Conservation (phyloP, 2,329 filamentous ascomycete genomes). For the Coniochaeta sp. region DNA sequence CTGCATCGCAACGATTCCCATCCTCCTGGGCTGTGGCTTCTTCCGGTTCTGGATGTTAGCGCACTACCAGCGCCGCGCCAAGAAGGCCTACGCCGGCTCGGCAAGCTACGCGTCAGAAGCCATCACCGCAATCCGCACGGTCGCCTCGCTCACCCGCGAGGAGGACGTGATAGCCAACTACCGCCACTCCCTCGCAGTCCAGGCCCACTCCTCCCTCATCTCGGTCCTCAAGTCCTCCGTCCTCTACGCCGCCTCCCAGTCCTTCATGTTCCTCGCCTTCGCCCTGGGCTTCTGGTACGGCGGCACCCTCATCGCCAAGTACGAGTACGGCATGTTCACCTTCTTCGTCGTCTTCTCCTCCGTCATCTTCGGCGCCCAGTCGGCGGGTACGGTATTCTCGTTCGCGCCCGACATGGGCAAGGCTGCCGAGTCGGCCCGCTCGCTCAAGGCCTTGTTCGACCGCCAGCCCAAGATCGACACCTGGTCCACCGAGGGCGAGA, state of each 20-base stretch:
- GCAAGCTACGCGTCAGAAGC: conserved; percentile 89
- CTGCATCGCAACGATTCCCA: conserved; percentile 29
- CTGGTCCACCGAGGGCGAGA: conserved; percentile 65
- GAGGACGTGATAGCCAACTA: conserved; percentile 70
- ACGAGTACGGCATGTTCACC: conserved; percentile 71
- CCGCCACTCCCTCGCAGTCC: conserved; percentile 55
- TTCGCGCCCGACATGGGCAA: conserved; percentile 93
- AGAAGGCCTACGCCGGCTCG: conserved; percentile 70
- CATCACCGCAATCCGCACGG: conserved; percentile 87
- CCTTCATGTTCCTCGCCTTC: conserved; percentile 73
- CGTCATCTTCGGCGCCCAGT: conserved; percentile 87
- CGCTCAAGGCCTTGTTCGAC: conserved; percentile 80
- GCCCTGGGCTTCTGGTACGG: conserved; percentile 93
- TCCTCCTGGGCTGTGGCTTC: conserved; percentile 32
- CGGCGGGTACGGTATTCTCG: conserved; percentile 81
- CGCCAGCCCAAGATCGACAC: conserved; percentile 74
- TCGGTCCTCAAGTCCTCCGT: conserved; percentile 71
- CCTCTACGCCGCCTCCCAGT: conserved; percentile 81
- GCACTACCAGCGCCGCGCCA: conserved; percentile 71
- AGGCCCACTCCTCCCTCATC: conserved; percentile 60
- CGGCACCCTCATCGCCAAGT: conserved; percentile 62
- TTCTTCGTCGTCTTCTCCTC: conserved; percentile 90
- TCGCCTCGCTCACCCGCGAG: conserved; percentile 85
- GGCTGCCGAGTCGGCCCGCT: conserved; percentile 73
- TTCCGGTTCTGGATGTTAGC: conserved; percentile 58